Conservation (phyloP, 768 basidiomycete genomes). For the Sporobolomyces roseus region DNA sequence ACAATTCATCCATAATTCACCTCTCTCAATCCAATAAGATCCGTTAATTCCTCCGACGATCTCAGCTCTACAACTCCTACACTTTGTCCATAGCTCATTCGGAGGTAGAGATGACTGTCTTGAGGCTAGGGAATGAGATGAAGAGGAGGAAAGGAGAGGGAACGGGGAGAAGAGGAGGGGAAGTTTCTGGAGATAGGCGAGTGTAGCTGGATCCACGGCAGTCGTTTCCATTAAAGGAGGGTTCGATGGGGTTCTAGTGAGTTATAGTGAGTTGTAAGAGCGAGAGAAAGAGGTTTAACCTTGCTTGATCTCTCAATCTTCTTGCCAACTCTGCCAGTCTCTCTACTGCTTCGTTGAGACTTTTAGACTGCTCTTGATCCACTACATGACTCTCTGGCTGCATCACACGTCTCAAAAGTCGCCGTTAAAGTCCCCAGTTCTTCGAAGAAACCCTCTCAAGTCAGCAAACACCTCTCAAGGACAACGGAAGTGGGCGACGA, state of each 20-base stretch:
- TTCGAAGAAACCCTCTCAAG: too few relatives aligned
- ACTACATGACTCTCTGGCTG: too few relatives aligned
- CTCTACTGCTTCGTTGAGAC: too few relatives aligned
- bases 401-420: too few relatives aligned
- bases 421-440: too few relatives aligned
- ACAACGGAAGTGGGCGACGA: too few relatives aligned
- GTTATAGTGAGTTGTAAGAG: neutral
- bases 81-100: constrained; percentile 5
- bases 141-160: constrained; percentile 16
- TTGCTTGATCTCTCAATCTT: too few relatives aligned
- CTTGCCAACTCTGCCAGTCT: too few relatives aligned
- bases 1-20: constrained; percentile 14
- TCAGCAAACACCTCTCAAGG: too few relatives aligned
- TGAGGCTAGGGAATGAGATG: neutral
- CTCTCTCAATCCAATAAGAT: constrained; percentile 7
- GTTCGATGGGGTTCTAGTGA: neutral
- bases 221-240: neutral
- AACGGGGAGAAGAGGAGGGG: constrained; percentile 10
- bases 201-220: neutral
- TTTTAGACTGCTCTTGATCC: too few relatives aligned
- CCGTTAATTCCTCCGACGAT: constrained; percentile 17
- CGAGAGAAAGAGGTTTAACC: neutral
- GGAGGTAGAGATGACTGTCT: neutral
- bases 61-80: constrained; percentile 9
- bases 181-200: neutral